Evolutionary conservation across 1,139 yeast genomes (phyloP).

Genomic region (Ogataea hybrid): DNA sequence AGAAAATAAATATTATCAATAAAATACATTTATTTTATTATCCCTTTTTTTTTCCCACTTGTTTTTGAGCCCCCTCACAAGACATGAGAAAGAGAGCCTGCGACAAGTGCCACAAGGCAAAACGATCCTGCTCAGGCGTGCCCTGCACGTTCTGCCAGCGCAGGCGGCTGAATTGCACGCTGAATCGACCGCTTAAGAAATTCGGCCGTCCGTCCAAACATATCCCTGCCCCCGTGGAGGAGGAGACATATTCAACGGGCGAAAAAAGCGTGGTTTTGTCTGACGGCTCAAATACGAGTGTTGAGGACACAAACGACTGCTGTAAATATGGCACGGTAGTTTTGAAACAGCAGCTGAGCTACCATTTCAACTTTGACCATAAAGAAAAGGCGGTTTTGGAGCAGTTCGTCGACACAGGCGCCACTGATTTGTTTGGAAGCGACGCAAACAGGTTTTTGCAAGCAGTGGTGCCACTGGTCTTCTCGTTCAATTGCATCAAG

Average conservation of each 20-base stretch:
- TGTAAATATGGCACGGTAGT: neutral
- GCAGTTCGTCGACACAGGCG: neutral
- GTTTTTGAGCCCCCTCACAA: neutral
- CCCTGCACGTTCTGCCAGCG: conserved; percentile 12
- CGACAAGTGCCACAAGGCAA: conserved; percentile 16
- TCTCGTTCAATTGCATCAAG: conserved; percentile 4
- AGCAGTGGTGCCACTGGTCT: conserved; percentile 11
- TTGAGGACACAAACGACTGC: neutral
- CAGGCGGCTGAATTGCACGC: conserved; percentile 5
- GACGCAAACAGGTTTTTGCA: conserved; percentile 7
- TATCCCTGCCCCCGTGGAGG: conserved; percentile 1
- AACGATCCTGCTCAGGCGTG: conserved; percentile 16
- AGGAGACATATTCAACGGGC: neutral
- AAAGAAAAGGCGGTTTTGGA: conserved; percentile 2
- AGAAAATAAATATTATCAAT: neutral
- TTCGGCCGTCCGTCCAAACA: conserved; percentile 15
- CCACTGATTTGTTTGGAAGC: conserved; percentile 6
- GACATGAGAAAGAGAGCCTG: conserved; percentile 16
- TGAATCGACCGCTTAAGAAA: conserved; percentile 12
- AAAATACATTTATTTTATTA: neutral
- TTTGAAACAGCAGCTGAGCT: neutral
- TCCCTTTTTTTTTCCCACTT: conserved; percentile 4
- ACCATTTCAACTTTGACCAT: conserved; percentile 1
- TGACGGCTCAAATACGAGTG: neutral
- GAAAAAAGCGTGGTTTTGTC: neutral